phyloP scores from a whole-genome alignment of 2,329 filamentous ascomycete species.

The Venturiaceae sp. region DNA sequence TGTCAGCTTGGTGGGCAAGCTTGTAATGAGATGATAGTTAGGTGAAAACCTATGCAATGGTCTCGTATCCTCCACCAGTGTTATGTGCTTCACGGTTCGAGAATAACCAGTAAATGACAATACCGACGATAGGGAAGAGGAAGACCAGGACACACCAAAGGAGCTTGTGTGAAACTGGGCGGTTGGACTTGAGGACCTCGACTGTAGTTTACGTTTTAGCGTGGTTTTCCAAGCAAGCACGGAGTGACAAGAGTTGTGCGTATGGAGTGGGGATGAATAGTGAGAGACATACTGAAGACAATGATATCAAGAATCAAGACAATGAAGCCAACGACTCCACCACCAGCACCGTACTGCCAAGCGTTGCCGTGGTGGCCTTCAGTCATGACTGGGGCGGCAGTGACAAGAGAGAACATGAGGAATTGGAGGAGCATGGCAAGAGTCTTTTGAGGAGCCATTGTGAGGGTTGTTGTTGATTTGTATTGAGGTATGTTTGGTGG shows the following conservation, averaged over 20 bases:
- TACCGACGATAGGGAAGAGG: constrained; percentile 52
- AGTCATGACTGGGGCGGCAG: constrained; percentile 37
- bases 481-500: too few species aligned
- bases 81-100: constrained; percentile 50
- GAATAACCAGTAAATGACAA: constrained; percentile 55
- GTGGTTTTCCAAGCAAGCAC: constrained; percentile 13
- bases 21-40: not conserved
- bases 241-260: not conserved
- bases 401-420: constrained; percentile 38
- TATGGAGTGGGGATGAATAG: not conserved
- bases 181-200: constrained; percentile 55
- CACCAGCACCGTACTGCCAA: constrained; percentile 52
- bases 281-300: constrained; percentile 41
- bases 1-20: too few species aligned
- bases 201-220: constrained; percentile 29
- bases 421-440: constrained; percentile 40
- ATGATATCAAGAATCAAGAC: constrained; percentile 53
- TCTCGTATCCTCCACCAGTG: constrained; percentile 44
- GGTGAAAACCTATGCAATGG: constrained; percentile 21
- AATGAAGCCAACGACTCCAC: constrained; percentile 52
- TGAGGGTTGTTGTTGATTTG: not conserved
- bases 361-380: constrained; percentile 29
- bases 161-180: constrained; percentile 46
- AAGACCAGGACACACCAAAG: constrained; percentile 56
- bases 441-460: not conserved